Evolutionary conservation across 2,329 filamentous ascomycete species (phyloP).

Genomic region (Fusarium sp.): DNA sequence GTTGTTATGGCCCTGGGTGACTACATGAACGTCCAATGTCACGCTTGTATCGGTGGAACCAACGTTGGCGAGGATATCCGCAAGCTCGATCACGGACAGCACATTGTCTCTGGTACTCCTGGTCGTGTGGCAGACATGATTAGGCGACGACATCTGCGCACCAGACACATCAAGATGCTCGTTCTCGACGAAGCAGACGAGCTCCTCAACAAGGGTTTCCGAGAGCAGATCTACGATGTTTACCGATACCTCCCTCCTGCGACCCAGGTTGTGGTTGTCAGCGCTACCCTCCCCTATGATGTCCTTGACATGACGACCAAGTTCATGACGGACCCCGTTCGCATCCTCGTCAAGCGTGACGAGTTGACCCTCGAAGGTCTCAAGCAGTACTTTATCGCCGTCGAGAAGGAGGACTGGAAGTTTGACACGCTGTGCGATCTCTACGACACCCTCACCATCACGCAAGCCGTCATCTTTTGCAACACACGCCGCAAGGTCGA

Average conservation of each 20-base stretch:
- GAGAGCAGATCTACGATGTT: slow-evolving; percentile 99
- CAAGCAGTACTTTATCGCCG: slow-evolving; percentile 99
- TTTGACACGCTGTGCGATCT: slow-evolving; percentile 98
- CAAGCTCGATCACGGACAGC: slow-evolving; percentile 96
- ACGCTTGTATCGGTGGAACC: slow-evolving; percentile 97
- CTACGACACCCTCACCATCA: slow-evolving; percentile 98
- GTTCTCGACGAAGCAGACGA: slow-evolving; percentile 73
- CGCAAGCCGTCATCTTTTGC: slow-evolving; percentile 99
- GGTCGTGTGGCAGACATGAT: slow-evolving; percentile 84
- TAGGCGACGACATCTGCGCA: slow-evolving; percentile 66
- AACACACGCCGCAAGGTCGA: slow-evolving; percentile 99
- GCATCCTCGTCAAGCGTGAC: slow-evolving; percentile 98
- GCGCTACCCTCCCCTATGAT: slow-evolving; percentile 95
- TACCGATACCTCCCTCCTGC: slow-evolving; percentile 96
- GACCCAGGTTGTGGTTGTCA: slow-evolving; percentile 98
- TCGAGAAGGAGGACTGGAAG: slow-evolving; percentile 99
- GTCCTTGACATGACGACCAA: slow-evolving; percentile 99
- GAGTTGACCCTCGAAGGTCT: slow-evolving; percentile 96
- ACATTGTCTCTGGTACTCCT: slow-evolving; percentile 97
- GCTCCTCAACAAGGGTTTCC: slow-evolving; percentile 90
- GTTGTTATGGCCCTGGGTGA: slow-evolving; percentile 99
- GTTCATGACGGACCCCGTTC: slow-evolving; percentile 98
- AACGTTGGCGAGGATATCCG: slow-evolving; percentile 98
- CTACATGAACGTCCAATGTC: slow-evolving; percentile 99
- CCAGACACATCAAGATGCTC: slow-evolving; percentile 74